Evolutionary conservation across 345 rosid genomes (phyloP).

Genomic region (Bruguiera parviflora): DNA sequence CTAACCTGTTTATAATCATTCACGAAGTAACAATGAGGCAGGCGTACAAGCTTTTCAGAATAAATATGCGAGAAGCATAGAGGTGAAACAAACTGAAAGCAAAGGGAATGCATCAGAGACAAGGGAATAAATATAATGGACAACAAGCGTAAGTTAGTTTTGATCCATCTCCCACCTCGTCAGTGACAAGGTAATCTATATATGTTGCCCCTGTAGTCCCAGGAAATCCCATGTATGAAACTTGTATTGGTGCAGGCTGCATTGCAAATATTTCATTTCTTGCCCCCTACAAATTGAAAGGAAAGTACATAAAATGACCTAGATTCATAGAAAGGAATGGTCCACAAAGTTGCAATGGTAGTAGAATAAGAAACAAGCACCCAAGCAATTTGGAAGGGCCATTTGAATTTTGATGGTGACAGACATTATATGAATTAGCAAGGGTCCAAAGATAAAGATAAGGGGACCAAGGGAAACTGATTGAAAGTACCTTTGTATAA

Average conservation of each 20-base stretch:
- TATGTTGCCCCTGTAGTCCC: conserved; percentile 97
- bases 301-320: no score
- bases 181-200: conserved; percentile 93
- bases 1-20: conserved; percentile 96
- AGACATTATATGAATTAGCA: no score
- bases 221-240: conserved; percentile 99
- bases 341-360: no score
- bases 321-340: no score
- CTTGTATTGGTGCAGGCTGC: conserved; percentile 98
- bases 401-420: no score
- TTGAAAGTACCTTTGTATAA: conserved; percentile 68
- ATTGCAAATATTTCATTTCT: conserved; percentile 97
- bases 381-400: no score
- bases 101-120: conserved; percentile 8
- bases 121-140: not conserved
- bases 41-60: conserved; percentile 95
- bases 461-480: no score
- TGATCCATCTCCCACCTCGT: conserved; percentile 54
- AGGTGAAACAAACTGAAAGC: conserved; percentile 87
- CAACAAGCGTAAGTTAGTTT: not conserved
- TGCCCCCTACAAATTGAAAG: conserved; percentile 64
- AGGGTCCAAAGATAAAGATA: no score
- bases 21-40: conserved; percentile 97
- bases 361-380: no score
- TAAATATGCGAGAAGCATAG: conserved; percentile 64